Percentiles rank a stretch among this genome's conserved stretches.
Evolutionary conservation across 2,329 filamentous ascomycete species (phyloP).

Genomic region (Penicillium sp.): DNA sequence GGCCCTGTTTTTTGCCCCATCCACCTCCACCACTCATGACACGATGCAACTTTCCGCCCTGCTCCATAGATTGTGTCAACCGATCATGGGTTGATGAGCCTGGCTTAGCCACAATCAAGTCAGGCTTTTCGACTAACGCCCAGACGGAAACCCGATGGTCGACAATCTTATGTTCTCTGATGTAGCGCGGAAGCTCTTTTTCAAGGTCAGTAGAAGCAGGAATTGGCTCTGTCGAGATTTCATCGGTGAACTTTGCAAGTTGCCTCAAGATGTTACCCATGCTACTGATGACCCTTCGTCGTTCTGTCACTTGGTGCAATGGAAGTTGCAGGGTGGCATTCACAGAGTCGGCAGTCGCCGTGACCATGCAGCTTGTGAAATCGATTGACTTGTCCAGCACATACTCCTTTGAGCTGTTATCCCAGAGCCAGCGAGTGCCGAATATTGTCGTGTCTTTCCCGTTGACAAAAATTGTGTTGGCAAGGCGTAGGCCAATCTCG

Average conservation of each 20-base stretch:
- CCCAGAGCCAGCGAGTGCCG: conserved; percentile 38
- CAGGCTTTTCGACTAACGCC: conserved; percentile 41
- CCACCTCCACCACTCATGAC: conserved; percentile 48
- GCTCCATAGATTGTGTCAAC: conserved; percentile 29
- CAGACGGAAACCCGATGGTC: conserved; percentile 44
- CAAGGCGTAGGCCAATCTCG: conserved; percentile 43
- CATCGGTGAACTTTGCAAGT: conserved; percentile 35
- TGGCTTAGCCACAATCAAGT: conserved; percentile 11
- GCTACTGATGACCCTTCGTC: conserved; percentile 41
- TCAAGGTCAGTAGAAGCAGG: conserved; percentile 46
- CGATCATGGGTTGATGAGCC: conserved; percentile 20
- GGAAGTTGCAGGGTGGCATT: conserved; percentile 32
- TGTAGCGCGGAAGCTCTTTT: conserved; percentile 43
- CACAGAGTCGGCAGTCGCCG: conserved; percentile 16
- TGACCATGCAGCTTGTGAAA: conserved; percentile 36
- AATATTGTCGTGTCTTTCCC: conserved; percentile 44
- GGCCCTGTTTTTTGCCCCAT: conserved; percentile 49
- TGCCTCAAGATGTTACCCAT: conserved; percentile 49
- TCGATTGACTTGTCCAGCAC: conserved; percentile 29
- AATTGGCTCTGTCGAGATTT: conserved; percentile 31
- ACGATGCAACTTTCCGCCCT: conserved; percentile 42
- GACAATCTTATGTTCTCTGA: conserved; percentile 38
- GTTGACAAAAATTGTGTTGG: conserved; percentile 46
- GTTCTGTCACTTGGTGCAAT: conserved; percentile 38
- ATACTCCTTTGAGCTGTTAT: conserved; percentile 23